Evolutionary conservation across 2,329 filamentous ascomycete species (phyloP).

Genomic region (Bertia moriformis): DNA sequence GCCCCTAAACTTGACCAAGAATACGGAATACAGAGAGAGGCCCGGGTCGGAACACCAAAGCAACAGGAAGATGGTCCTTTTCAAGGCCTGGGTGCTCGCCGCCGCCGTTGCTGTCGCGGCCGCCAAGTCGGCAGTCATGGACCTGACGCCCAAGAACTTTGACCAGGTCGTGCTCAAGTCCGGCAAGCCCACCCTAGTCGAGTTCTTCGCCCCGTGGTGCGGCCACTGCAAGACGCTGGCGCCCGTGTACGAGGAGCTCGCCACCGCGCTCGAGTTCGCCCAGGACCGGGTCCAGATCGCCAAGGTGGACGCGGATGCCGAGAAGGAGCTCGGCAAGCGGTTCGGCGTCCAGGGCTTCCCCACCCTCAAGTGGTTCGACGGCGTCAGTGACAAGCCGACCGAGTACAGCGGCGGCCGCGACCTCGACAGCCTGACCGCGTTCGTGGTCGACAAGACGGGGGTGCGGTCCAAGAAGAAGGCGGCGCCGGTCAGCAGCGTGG

Average conservation of each 20-base stretch:
- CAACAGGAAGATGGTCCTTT: slow-evolving; percentile 24
- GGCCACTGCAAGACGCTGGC: slow-evolving; percentile 98
- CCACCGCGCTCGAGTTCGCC: slow-evolving; percentile 54
- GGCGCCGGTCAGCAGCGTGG: slow-evolving; percentile 59
- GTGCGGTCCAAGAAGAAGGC: slow-evolving; percentile 66
- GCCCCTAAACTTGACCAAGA: too few species aligned
- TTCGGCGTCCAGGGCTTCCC: slow-evolving; percentile 91
- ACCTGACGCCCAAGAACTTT: slow-evolving; percentile 83
- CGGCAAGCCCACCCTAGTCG: slow-evolving; percentile 86
- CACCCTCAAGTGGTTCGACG: slow-evolving; percentile 94
- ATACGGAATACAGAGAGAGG: too few species aligned
- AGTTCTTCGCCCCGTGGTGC: slow-evolving; percentile 98
- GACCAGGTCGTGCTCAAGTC: slow-evolving; percentile 78
- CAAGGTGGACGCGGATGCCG: slow-evolving; percentile 88
- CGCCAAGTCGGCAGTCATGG: slow-evolving; percentile 71
- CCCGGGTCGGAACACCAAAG: slow-evolving; percentile 27
- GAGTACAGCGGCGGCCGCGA: slow-evolving; percentile 83
- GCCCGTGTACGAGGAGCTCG: slow-evolving; percentile 87
- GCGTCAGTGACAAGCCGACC: slow-evolving; percentile 70
- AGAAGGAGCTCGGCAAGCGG: slow-evolving; percentile 69
- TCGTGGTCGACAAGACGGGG: slow-evolving; percentile 76
- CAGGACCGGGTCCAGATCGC: slow-evolving; percentile 68
- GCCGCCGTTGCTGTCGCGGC: slow-evolving; percentile 38
- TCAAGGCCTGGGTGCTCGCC: slow-evolving; percentile 45
- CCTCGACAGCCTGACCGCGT: slow-evolving; percentile 67